Evolutionary conservation across 257 asterid genomes (phyloP).

Genomic region (Cordia subcordata): DNA sequence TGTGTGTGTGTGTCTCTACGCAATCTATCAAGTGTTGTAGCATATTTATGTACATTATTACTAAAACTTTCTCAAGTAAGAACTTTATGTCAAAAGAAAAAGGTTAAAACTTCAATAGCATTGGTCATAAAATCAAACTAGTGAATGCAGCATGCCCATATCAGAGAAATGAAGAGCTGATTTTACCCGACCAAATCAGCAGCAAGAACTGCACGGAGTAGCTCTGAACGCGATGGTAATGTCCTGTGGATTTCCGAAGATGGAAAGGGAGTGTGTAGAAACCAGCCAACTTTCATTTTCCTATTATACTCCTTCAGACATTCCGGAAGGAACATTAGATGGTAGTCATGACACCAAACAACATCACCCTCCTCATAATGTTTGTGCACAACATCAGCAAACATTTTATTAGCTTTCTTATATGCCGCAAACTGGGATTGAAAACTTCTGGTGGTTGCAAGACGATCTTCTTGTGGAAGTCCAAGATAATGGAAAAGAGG

Average conservation of each 20-base stretch:
- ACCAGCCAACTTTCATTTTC: slow-evolving; percentile 94
- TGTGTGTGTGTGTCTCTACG: no score
- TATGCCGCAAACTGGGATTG: slow-evolving; percentile 89
- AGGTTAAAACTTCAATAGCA: not conserved
- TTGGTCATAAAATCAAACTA: slow-evolving; percentile 1
- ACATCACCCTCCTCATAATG: slow-evolving; percentile 89
- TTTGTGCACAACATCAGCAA: slow-evolving; percentile 80
- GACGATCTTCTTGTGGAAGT: slow-evolving; percentile 93
- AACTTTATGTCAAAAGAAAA: no score
- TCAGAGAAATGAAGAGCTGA: not conserved
- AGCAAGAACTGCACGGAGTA: slow-evolving; percentile 73
- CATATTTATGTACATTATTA: no score
- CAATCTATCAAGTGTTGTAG: no score
- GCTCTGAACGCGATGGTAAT: slow-evolving; percentile 84
- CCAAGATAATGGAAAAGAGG: slow-evolving; percentile 93
- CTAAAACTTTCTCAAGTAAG: no score
- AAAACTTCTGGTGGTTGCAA: slow-evolving; percentile 88
- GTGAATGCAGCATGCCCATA: not conserved
- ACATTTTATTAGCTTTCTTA: slow-evolving; percentile 84
- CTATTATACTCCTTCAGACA: slow-evolving; percentile 68
- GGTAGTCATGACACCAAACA: slow-evolving; percentile 97
- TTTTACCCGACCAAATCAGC: slow-evolving; percentile 93
- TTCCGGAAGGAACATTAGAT: slow-evolving; percentile 90
- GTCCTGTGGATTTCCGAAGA: slow-evolving; percentile 96
- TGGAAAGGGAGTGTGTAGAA: slow-evolving; percentile 93